phyloP scores from a whole-genome alignment of 345 rosid genomes.

The Eutrema heterophyllum region DNA sequence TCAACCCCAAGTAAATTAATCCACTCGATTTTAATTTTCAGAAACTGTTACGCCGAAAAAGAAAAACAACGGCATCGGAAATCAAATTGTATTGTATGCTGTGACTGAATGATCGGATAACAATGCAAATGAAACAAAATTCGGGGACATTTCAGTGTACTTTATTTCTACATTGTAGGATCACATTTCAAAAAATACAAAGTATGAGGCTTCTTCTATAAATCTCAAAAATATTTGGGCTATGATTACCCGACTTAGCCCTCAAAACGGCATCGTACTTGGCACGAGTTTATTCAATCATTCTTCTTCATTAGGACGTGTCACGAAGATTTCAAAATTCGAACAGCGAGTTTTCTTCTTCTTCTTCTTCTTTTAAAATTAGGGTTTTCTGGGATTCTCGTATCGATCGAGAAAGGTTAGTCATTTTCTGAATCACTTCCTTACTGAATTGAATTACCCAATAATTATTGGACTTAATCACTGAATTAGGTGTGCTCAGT shows the following conservation, averaged over 20 bases:
- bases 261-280: not conserved
- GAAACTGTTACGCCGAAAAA: too few species aligned
- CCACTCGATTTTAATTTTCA: too few species aligned
- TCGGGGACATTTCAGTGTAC: too few species aligned
- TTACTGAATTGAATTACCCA: not conserved
- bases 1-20: too few species aligned
- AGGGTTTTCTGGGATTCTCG: slow-evolving; percentile 16
- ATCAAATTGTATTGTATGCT: too few species aligned
- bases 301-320: not conserved
- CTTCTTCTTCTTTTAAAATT: not conserved
- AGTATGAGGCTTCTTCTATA: not conserved
- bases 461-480: not conserved
- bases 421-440: not conserved
- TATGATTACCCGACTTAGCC: not conserved
- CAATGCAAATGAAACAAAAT: too few species aligned
- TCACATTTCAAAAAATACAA: too few species aligned
- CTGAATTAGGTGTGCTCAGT: not conserved
- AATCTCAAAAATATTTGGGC: not conserved
- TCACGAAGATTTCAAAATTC: not conserved
- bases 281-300: not conserved
- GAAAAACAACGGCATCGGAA: too few species aligned
- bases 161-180: too few species aligned
- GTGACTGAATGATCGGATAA: too few species aligned
- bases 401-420: slow-evolving; percentile 13
- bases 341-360: not conserved